Evolutionary conservation across 2,329 filamentous ascomycete genomes (phyloP).

Genomic region (Fusarium xylarioides): DNA sequence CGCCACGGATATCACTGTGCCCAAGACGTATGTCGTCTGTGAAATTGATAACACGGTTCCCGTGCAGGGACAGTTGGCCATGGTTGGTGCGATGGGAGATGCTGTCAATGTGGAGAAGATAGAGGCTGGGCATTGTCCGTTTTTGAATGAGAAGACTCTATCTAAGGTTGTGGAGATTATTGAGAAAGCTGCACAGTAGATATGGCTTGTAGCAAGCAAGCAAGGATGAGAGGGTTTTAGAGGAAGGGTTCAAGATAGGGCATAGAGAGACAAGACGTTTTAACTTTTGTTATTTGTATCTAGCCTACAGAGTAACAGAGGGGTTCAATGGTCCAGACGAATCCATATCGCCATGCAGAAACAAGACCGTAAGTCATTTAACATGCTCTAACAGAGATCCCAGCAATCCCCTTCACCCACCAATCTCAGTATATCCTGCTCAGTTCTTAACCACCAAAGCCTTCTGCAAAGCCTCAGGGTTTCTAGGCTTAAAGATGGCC

Average conservation of each 20-base stretch:
- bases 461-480: conserved; percentile 29
- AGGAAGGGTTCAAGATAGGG: accelerated
- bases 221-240: accelerated
- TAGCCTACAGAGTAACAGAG: neutral
- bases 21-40: conserved; percentile 43
- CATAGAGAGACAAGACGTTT: too few species aligned
- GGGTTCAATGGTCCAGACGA: neutral
- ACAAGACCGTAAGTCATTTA: accelerated
- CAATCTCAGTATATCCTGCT: neutral
- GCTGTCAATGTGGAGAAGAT: neutral
- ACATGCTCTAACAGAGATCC: too few species aligned
- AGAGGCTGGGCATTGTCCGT: neutral
- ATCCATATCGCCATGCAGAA: neutral
- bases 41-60: conserved; percentile 36
- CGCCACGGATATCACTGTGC: conserved; percentile 31
- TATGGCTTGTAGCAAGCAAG: accelerated
- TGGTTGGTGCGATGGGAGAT: conserved; percentile 25
- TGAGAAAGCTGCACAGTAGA: neutral
- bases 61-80: conserved; percentile 25
- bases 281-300: too few species aligned
- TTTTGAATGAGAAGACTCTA: neutral
- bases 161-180: neutral
- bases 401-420: accelerated
- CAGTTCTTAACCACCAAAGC: conserved; percentile 1
- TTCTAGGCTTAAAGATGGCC: conserved; percentile 65